Evolutionary conservation across 2,329 filamentous ascomycete species (phyloP), one percentile per base, ranked within the genome.

Genomic region (Arthrobotrys sinensis): DNA sequence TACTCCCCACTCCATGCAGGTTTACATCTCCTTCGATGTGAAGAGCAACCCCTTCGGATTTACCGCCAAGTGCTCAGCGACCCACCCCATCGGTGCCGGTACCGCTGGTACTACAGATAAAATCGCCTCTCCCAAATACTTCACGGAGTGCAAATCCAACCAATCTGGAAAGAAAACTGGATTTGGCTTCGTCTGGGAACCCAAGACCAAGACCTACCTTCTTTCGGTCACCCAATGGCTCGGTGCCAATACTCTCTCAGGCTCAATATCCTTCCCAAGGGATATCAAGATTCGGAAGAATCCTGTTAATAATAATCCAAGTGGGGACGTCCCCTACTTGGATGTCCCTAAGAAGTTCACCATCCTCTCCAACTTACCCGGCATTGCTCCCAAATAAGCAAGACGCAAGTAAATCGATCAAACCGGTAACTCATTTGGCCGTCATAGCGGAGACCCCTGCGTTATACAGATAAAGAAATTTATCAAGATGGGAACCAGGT

Each of bases 301-400:
- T 21, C 21, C 11, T 1, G 11, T 32, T 19, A 71, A n/a, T n/a
- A n/a, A n/a, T n/a, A n/a, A 71, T 36, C 55, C 55, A 4, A 72
- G 64, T 16, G 68, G 68, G 10, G 48, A 72, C n/a, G 43, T 32
- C 16, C 14, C 55, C 24, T 64, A 63, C 45, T 72, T 72, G 68
- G 68, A 64, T 3, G n/a, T 21, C 21, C 38, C 34, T 4, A 64
- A 45, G 36, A 46, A n/a, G 7, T 64, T 72, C 8, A 36, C 4
- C 1, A n/a, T 72, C 5, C 43, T 19, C 38, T 32, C 68, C 45
- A 72, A 72, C 43, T 36, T 64, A 12, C 34, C 34, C 2, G 10
- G 1, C 14, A 11, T 60, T 28, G n/a, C 32, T n/a, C 32, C 34
- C 19, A n/a, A n/a, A n/a, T 60, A 60, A 43, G 28, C 48, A 12